Evolutionary conservation across 2,329 filamentous ascomycete genomes (phyloP), one percentile per base, ranked within the genome.

Genomic region (Periconia digitata): DNA sequence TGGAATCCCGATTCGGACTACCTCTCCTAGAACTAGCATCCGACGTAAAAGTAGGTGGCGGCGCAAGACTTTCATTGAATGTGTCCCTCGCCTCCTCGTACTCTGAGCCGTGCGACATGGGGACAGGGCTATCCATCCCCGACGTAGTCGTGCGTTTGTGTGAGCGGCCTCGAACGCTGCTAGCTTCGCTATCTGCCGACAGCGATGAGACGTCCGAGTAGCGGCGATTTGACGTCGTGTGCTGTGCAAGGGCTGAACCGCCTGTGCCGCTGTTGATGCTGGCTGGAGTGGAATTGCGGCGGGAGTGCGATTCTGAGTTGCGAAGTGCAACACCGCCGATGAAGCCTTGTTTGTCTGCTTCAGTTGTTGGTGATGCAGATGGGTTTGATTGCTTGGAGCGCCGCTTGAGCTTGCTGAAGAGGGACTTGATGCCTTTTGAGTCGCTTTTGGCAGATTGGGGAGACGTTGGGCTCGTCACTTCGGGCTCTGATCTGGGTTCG

Each of bases 51-150:
- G 62, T 70, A 32, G 73, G 72, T 15, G 72, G 70, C 32, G 74
- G 73, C 20, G 59, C 66, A 17, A 70, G 60, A 32, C 63, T 70
- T 55, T 79, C 74, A 52, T 82, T 77, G 49, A 79, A 78, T 37
- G 66, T 64, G 56, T 80, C 77, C 49, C 72, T 72, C 8, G 74
- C 77, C 65, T 83, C 80, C 47, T 83, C 79, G 45, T 79, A 77
- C 37, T 80, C 77, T 6, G 17, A 17, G 20, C 76, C 66, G 17
- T 63, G 69, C 32, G 58, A 66, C 32, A 54, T 69, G 21, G 66
- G 72, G 38, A 66, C 34, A 54, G 69, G 22, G 66, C 72, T 38
- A 70, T 67, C n/a, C 71, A 60, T 2, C 56, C 27, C 27, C 10
- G 27, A 56, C 29, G 55, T 67, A 8, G 47, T 44, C 17, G 59